phyloP scores from a whole-genome alignment of 805 yeast species.

The Wickerhamiella lipophila region DNA sequence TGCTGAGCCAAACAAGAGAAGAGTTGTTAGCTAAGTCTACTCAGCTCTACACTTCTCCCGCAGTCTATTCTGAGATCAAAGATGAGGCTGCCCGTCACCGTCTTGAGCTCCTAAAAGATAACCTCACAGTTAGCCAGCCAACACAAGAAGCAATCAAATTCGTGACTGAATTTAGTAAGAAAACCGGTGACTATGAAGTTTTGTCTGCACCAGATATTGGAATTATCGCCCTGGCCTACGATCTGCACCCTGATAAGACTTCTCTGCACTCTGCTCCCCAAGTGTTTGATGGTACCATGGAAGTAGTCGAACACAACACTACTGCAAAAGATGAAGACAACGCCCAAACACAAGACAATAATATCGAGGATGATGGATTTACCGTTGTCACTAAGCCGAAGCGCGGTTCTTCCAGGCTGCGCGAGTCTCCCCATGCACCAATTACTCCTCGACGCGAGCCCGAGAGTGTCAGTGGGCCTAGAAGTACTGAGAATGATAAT shows the following conservation, averaged over 20 bases:
- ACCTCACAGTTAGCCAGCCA: slow-evolving; percentile 64
- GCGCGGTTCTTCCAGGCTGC: too few species aligned
- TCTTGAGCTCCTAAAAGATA: slow-evolving; percentile 67
- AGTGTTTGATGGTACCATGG: slow-evolving; percentile 11
- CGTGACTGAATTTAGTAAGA: slow-evolving; percentile 63
- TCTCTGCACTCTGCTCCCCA: slow-evolving; percentile 16
- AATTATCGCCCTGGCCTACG: slow-evolving; percentile 81
- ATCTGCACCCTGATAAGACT: slow-evolving; percentile 33
- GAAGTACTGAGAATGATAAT: slow-evolving; percentile 14
- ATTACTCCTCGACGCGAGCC: neutral
- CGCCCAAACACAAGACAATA: neutral
- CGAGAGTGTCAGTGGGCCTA: neutral
- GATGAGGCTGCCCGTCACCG: slow-evolving; percentile 78
- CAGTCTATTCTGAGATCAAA: slow-evolving; percentile 72
- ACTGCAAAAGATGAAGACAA: slow-evolving; percentile 4
- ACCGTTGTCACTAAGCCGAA: slow-evolving; percentile 17
- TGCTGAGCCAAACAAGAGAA: slow-evolving; percentile 73
- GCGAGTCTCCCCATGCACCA: slow-evolving; percentile 12
- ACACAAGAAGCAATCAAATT: slow-evolving; percentile 45
- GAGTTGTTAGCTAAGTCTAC: slow-evolving; percentile 58
- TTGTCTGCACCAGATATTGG: slow-evolving; percentile 85
- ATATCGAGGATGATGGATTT: slow-evolving; percentile 21
- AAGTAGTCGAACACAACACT: slow-evolving; percentile 13
- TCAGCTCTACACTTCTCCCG: slow-evolving; percentile 78
- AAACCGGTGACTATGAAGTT: slow-evolving; percentile 86